A percentile compares a stretch with the other conserved stretches of the same genome.
These are phyloP conservation scores for Fonsecaea nubica DNA, from an alignment of 2,329 filamentous ascomycete species.

Conservation along the genomic window DNA sequence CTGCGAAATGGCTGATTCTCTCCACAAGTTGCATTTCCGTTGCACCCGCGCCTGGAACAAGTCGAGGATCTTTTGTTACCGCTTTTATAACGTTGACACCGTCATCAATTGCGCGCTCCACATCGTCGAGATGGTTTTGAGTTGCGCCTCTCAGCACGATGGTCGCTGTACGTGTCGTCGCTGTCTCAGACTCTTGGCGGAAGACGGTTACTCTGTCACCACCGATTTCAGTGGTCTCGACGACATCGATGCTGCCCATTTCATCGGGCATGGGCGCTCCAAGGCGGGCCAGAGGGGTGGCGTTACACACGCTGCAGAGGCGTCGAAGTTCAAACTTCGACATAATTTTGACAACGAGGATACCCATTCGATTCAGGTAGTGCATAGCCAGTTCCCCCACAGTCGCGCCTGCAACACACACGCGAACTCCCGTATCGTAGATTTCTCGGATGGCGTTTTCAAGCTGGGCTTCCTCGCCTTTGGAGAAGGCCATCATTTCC, in stretches of 20 bases:
- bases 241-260: constrained; percentile 92
- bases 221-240: constrained; percentile 96
- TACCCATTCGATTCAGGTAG: constrained; percentile 96
- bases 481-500: constrained; percentile 98
- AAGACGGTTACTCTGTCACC: constrained; percentile 98
- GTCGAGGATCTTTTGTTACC: constrained; percentile 87
- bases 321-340: constrained; percentile 97
- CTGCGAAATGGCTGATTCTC: constrained; percentile 85
- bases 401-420: constrained; percentile 90
- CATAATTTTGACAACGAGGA: constrained; percentile 93
- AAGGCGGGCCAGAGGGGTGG: constrained; percentile 91
- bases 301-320: constrained; percentile 93
- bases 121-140: constrained; percentile 96
- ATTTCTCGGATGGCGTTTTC: constrained; percentile 93
- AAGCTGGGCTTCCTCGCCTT: constrained; percentile 91
- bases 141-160: constrained; percentile 93
- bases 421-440: constrained; percentile 88
- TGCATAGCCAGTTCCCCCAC: constrained; percentile 95
- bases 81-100: constrained; percentile 99
- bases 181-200: constrained; percentile 80
- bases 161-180: constrained; percentile 89
- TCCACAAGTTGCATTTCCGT: constrained; percentile 94
- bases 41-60: constrained; percentile 93
- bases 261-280: constrained; percentile 99
- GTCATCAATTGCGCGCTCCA: constrained; percentile 96